Percentiles rank a stretch among this genome's conserved stretches.
Evolutionary conservation across 1,139 yeast genomes (phyloP).

Genomic region (Lodderomyces margitis): DNA sequence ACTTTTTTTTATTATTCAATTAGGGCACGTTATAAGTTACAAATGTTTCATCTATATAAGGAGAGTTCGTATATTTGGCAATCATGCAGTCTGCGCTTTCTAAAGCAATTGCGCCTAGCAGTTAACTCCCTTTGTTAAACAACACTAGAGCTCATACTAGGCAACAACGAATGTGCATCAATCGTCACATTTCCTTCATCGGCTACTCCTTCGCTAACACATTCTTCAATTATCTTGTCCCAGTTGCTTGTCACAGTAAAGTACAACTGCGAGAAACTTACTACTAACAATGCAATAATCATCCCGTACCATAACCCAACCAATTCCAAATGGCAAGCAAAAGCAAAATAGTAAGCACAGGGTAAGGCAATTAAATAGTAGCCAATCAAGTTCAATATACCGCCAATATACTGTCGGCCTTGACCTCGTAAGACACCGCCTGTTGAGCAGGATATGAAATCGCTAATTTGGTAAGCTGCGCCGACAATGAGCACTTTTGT

Average conservation of each 20-base stretch:
- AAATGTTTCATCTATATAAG: too few relatives aligned
- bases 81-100: too few relatives aligned
- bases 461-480: constrained; percentile 59
- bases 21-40: too few relatives aligned
- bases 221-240: constrained; percentile 49
- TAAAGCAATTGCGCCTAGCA: too few relatives aligned
- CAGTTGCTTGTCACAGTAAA: constrained; percentile 53
- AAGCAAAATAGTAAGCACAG: constrained; percentile 52
- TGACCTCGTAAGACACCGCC: constrained; percentile 66
- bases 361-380: constrained; percentile 64
- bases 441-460: constrained; percentile 52
- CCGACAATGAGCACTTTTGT: constrained; percentile 52
- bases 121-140: background rate
- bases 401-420: constrained; percentile 67
- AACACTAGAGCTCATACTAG: constrained; percentile 28
- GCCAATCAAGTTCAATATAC: constrained; percentile 53
- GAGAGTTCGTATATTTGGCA: too few relatives aligned
- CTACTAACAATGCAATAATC: constrained; percentile 51
- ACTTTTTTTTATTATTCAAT: too few relatives aligned
- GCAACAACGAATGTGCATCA: constrained; percentile 33
- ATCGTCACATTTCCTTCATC: constrained; percentile 33
- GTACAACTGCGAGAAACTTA: constrained; percentile 45
- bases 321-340: constrained; percentile 41
- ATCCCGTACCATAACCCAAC: constrained; percentile 65
- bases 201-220: constrained; percentile 40